Base-by-base conservation (phyloP, 1,284 basidiomycete genomes). In the Schizopora paradoxa region DNA sequence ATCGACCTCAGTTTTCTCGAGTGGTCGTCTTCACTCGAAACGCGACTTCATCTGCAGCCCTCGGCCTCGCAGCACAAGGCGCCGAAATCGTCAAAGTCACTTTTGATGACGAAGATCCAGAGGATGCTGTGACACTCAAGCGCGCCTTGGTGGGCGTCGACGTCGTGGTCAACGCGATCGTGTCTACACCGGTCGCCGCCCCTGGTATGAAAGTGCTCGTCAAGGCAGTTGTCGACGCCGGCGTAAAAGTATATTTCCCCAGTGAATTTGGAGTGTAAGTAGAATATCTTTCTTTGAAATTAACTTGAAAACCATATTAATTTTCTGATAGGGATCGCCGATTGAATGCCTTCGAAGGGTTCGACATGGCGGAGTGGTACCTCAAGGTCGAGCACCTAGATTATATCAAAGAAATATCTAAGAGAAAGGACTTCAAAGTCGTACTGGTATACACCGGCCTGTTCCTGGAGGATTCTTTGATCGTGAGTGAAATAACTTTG, bases 221-320 rank as follows among this genome's bases (percentile, higher is more conserved):
- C 14, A 43, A 55, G n/a, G 55, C 53, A 10, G 55, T 55, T 2
- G 42, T 61, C 3, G 53, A 51, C 38, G 53, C 48, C 36, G 51
- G 55, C 28, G 58, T 51, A 11, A 53, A 52, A 45, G 58, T 61
- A 38, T 63, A 60, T 51, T 62, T 63, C 47, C 57, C 61, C 21
- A 56, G 54, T 44, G 62, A 64, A 35, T 64, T 55, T 31, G 62
- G 61, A 26, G 43, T 51, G 62, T 64, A 35, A 34, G 59, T 53
- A 8, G 25, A 44, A 14, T 43, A 29, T 5, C 6, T 1, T 16
- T n/a, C 25, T 4, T n/a, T 19, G 16, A 23, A n/a, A 8, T 16
- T 38, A 11, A 10, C 19, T 42, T 26, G 11, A 11, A 18, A 11
- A 1, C 16, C 14, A 21, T 32, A 16, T 13, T 23, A 16, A 33